Conservation (phyloP, 805 yeast species). For the Metschnikowia kofuensis region DNA sequence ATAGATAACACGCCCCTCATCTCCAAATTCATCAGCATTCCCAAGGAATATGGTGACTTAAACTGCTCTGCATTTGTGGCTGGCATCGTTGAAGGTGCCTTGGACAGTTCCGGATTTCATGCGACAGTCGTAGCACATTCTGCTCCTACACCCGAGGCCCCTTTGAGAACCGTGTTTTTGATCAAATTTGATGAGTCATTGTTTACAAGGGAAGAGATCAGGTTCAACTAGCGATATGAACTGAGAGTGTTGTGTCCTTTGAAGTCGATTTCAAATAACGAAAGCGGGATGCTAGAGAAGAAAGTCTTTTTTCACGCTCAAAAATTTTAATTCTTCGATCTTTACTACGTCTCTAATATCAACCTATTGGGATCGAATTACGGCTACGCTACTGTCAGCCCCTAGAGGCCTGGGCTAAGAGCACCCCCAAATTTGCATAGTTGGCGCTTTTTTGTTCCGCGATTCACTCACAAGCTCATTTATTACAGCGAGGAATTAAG, state of each 20-base stretch:
- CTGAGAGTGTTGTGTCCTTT: background rate
- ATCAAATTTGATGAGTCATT: conserved; percentile 65
- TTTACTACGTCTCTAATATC: no score
- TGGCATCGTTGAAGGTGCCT: conserved; percentile 79
- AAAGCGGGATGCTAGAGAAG: no score
- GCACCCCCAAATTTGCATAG: no score
- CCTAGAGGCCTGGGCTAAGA: no score
- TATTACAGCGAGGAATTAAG: no score
- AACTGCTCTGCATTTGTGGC: conserved; percentile 83
- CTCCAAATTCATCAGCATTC: conserved; percentile 71
- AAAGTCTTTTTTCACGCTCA: no score
- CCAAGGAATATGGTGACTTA: conserved; percentile 72
- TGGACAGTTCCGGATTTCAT: conserved; percentile 68
- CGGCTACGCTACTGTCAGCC: no score
- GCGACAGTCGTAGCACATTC: conserved; percentile 83
- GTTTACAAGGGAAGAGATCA: conserved; percentile 49
- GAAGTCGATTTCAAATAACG: background rate
- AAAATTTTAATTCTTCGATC: no score
- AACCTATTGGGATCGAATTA: no score
- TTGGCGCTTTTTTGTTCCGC: no score
- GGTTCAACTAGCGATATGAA: conserved; percentile 25
- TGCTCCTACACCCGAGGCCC: conserved; percentile 56
- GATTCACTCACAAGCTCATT: no score
- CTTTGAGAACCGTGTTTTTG: conserved; percentile 70
- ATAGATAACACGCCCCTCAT: conserved; percentile 71